Percentiles rank a stretch among this genome's conserved stretches.
These are phyloP conservation scores for Penicillium canariense DNA, from an alignment of 495 filamentous ascomycete species.

Conservation along the genomic window DNA sequence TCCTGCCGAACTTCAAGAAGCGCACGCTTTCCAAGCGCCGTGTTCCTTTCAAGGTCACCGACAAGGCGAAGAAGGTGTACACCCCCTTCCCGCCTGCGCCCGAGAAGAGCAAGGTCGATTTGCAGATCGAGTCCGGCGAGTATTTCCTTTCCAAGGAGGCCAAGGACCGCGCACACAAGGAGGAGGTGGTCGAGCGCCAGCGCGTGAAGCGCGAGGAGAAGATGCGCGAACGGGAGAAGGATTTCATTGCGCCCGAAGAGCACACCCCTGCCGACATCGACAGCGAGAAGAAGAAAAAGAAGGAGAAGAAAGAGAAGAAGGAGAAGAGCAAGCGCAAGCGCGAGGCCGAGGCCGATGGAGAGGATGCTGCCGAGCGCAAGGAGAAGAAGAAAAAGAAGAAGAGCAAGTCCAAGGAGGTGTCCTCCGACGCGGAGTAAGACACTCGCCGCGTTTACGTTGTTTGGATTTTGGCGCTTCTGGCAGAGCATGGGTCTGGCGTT, in stretches of 20 bases:
- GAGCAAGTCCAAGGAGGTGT: constrained; percentile 42
- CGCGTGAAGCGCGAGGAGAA: constrained; percentile 84
- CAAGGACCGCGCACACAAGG: constrained; percentile 77
- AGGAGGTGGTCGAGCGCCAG: constrained; percentile 76
- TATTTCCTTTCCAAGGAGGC: constrained; percentile 92
- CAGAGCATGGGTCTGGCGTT: constrained; percentile 36
- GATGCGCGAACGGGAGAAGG: constrained; percentile 76
- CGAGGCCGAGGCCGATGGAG: constrained; percentile 34
- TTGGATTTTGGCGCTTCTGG: constrained; percentile 33
- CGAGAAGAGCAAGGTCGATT: constrained; percentile 95
- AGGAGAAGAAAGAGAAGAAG: constrained; percentile 48
- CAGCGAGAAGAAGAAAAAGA: constrained; percentile 53
- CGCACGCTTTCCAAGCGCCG: constrained; percentile 81
- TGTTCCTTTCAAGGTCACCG: constrained; percentile 78
- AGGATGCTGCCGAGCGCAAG: constrained; percentile 38
- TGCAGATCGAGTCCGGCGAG: constrained; percentile 97
- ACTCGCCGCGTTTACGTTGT: constrained; percentile 20
- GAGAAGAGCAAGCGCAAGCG: constrained; percentile 45
- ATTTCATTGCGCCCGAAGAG: constrained; percentile 84
- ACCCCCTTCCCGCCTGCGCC: constrained; percentile 74
- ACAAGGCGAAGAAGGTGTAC: constrained; percentile 93
- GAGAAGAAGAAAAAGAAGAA: constrained; percentile 50
- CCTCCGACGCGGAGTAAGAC: constrained; percentile 34
- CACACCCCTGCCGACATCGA: constrained; percentile 47
- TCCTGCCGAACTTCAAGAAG: constrained; percentile 98